phyloP scores from a whole-genome alignment of 768 basidiomycete genomes.

The Leucocoprinus leucothites region DNA sequence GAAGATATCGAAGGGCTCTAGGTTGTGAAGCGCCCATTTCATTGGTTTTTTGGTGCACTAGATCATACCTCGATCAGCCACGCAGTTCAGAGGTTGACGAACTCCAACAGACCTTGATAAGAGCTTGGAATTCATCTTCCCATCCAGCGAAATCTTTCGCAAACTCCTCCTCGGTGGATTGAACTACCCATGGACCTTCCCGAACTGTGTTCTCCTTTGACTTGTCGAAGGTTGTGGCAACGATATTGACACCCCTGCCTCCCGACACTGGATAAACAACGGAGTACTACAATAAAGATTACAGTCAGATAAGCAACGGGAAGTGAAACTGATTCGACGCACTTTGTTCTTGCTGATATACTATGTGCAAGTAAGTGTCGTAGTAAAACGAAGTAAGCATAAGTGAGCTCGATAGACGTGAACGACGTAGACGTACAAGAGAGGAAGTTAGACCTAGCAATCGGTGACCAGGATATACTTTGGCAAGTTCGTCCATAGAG shows the following conservation, averaged over 20 bases:
- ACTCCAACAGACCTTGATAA: conserved; percentile 15
- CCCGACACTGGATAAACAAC: conserved; percentile 46
- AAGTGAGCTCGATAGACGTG: neutral
- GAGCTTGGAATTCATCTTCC: conserved; percentile 17
- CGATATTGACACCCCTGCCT: conserved; percentile 46
- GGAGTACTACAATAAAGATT: conserved; percentile 30
- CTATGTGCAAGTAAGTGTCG: conserved; percentile 1
- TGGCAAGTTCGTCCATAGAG: conserved; percentile 21
- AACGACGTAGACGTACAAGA: neutral
- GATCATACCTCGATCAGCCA: neutral
- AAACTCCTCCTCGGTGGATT: conserved; percentile 14
- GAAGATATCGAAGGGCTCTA: conserved; percentile 18
- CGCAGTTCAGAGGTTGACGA: neutral
- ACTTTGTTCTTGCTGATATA: conserved; percentile 22
- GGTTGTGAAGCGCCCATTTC: conserved; percentile 21
- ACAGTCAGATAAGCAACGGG: neutral
- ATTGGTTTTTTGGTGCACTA: conserved; percentile 20
- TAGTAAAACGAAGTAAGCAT: neutral
- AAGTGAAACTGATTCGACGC: neutral
- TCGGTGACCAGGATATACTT: conserved; percentile 23
- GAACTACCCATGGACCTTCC: conserved; percentile 17
- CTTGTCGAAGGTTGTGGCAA: conserved; percentile 28
- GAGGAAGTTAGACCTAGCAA: conserved; percentile 13
- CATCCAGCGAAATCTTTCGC: conserved; percentile 13
- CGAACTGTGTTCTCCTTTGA: conserved; percentile 13